Base-by-base conservation (phyloP, 495 filamentous ascomycete genomes). In the Tetracladium marchalianum region DNA sequence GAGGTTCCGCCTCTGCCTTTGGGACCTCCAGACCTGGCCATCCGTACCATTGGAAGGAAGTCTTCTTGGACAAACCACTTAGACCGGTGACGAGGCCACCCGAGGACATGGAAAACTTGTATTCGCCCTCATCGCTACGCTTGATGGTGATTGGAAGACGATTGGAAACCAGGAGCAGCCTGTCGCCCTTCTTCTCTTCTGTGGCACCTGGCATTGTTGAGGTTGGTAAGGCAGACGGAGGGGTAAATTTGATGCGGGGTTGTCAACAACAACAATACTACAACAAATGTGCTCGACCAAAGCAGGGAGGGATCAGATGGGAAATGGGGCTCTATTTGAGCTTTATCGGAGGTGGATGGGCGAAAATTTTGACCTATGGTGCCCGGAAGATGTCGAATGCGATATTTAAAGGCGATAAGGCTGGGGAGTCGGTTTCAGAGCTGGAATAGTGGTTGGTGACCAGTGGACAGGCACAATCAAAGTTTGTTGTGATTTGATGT, bases 11-110 rank as follows among this genome's bases (percentile, higher is more conserved):
- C 54, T 90, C 85, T 16, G 66, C 72, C 44, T 87, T 82, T 37
- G 85, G 84, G 22, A 90, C 75, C 57, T 95, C 85, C 46, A 95
- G 60, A 24, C 90, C 90, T 7, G 90, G 89, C 92, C 92, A 98
- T 48, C 90, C 90, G 63, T 95, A 96, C 90, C 92, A 98, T 61
- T 87, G 82, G 67, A 95, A 96, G 36, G 80, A 90, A 10, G 87
- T 95, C 7, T 84, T 78, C 62, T 95, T 95, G 52, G 85, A 84
- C 52, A 98, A 66, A 15, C 90, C 92, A 51, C 83, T 88, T 43
- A 98, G 64, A 1, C 90, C 92, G 33, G 84, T 94, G 43, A 98
- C 89, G 33, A 98, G 75, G 11, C 90, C 90, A 45, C 90, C 90
- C 6, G 90, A 95, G 11, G 90, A 95, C 84, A 94, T 94, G 61